phyloP scores from a whole-genome alignment of 495 filamentous ascomycete genomes.

The Hyaloscypha finlandica region DNA sequence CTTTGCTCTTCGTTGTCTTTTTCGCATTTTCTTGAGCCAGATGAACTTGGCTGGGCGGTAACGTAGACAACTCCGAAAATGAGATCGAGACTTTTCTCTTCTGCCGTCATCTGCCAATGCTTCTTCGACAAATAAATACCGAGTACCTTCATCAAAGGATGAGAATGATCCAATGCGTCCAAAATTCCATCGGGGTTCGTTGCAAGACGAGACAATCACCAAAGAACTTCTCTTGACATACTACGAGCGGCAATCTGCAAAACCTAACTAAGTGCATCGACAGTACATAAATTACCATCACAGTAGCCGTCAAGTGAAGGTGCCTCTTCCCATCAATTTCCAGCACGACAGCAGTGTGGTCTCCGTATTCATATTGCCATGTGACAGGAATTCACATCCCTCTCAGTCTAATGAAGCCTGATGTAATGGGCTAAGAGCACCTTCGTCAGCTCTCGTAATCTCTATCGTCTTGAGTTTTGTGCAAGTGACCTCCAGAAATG shows the following conservation, averaged over 20 bases:
- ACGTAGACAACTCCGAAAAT: no score
- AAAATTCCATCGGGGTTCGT: neutral
- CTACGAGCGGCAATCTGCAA: neutral
- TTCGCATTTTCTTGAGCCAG: neutral
- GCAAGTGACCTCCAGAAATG: neutral
- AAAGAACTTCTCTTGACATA: neutral
- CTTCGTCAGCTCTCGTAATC: neutral
- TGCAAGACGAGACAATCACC: neutral
- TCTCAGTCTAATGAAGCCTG: neutral
- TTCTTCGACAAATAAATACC: neutral
- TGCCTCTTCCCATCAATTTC: neutral
- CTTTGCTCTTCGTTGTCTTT: neutral
- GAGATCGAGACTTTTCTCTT: neutral
- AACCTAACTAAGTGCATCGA: neutral
- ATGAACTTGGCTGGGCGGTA: no score
- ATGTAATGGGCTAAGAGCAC: neutral
- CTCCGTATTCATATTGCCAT: neutral
- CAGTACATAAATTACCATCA: neutral
- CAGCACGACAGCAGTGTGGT: neutral
- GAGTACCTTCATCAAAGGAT: neutral
- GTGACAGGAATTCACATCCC: neutral
- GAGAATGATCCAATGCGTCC: neutral
- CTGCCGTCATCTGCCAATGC: neutral
- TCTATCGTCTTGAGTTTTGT: neutral
- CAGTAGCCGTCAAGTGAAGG: neutral